Evolutionary conservation across 805 yeast species (phyloP), one percentile per base, ranked within the genome.

Genomic region (Wickerhamomyces hampshirensis): DNA sequence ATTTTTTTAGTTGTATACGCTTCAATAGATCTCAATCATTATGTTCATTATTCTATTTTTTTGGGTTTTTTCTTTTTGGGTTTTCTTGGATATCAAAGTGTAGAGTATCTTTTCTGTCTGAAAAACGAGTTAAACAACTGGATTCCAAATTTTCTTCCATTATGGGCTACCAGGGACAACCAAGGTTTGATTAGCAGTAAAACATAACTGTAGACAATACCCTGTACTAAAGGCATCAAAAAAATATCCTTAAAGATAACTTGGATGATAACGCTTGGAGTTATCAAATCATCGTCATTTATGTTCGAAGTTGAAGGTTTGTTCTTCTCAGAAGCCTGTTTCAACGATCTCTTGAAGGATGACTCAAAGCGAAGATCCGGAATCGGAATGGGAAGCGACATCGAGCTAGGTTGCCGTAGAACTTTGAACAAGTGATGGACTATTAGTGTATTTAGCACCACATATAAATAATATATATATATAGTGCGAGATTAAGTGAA

Each of bases 351-450:
- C 43, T 65, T 55, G 53, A 82, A 82, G 3, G 83, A 63, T 38
- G 77, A 71, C 48, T 80, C 85, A 48, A 80, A 81, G 30, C 91
- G 63, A 17, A 82, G 58, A 47, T 83, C 91, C 1, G 89, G 89
- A 3, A 54, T 40, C 17, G 48, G 49, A 21, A 69, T 44, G 24
- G 24, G 24, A 8, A 21, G 24, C 7, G 24, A 21, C 24, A 11
- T 21, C 24, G 7, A 17, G n/a, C n/a, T n/a, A n/a, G n/a, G n/a
- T n/a, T n/a, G n/a, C n/a, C n/a, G n/a, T n/a, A n/a, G n/a, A n/a
- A n/a, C n/a, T n/a, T n/a, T n/a, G n/a, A n/a, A n/a, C n/a, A n/a
- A n/a, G n/a, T n/a, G n/a, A n/a, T n/a, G n/a, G n/a, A n/a, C n/a
- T n/a, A n/a, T n/a, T n/a, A n/a, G n/a, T n/a, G n/a, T n/a, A n/a